Evolutionary conservation across 2,329 filamentous ascomycete genomes (phyloP).

Genomic region (Arthrobotrys iridis): DNA sequence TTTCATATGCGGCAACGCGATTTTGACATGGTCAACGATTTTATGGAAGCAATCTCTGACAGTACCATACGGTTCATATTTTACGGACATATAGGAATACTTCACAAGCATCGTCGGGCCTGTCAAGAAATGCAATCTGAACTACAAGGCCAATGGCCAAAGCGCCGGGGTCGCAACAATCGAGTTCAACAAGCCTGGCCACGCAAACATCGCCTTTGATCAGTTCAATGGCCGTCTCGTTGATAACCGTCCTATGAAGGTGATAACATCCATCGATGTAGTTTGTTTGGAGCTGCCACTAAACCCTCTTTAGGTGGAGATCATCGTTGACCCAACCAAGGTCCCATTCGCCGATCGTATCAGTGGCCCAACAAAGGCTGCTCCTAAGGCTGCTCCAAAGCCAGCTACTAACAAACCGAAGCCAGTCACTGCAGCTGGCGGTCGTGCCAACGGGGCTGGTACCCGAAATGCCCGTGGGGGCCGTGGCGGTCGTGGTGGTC

Average conservation of each 20-base stretch:
- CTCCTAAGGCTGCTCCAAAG: conserved; percentile 66
- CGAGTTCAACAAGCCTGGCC: conserved; percentile 81
- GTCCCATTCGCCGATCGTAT: conserved; percentile 43
- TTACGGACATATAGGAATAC: conserved; percentile 79
- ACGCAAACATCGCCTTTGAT: conserved; percentile 83
- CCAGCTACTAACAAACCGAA: conserved; percentile 76
- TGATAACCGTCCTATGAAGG: conserved; percentile 90
- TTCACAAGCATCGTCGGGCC: conserved; percentile 86
- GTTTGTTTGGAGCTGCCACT: not conserved
- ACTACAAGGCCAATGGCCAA: conserved; percentile 89
- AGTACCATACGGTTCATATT: conserved; percentile 64
- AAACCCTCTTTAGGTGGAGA: conserved; percentile 74
- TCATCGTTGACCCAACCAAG: conserved; percentile 73
- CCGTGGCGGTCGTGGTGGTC: conserved; percentile 60
- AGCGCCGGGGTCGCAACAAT: conserved; percentile 94
- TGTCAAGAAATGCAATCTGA: conserved; percentile 89
- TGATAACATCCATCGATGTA: conserved; percentile 62
- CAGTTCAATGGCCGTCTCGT: conserved; percentile 89
- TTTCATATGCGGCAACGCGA: conserved; percentile 17
- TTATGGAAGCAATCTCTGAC: conserved; percentile 68
- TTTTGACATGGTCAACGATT: conserved; percentile 48
- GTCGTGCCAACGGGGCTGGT: conserved; percentile 61
- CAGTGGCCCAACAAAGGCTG: conserved; percentile 31
- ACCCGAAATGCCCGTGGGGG: conserved; percentile 67
- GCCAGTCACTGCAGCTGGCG: conserved; percentile 61